Base-by-base conservation (phyloP, 2,329 filamentous ascomycete genomes). In the Cytospora mali region DNA sequence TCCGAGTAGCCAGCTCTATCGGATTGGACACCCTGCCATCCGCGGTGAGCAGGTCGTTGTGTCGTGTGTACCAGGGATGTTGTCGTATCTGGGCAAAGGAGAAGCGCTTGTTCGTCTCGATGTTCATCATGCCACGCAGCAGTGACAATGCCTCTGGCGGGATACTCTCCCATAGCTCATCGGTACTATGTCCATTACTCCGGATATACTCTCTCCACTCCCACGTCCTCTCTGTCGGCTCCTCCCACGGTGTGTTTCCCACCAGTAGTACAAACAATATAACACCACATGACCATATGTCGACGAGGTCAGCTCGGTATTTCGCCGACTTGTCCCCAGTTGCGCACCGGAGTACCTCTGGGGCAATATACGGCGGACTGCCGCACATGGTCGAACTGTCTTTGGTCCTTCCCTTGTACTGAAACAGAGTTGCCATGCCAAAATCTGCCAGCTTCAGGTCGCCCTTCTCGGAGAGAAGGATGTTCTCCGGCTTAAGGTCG, bases 231-330 rank as follows among this genome's bases (percentile, higher is more conserved):
- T 84, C 79, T 3, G 93, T 94, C 0, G 95, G 95, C 72, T 95
- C 91, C 71, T 98, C 95, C 95, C 95, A 99, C 0, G 95, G 95
- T 2, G 95, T 99, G 73, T 99, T 99, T 11, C 95, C 95, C 1
- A 96, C 93, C 4, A 99, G 80, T 4, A 99, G 80, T 39, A 98
- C 95, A 72, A 99, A 99, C 4, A 99, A 81, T n/a, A 99, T 96
- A 58, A 99, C 93, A 35, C 95, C 95, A 70, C 93, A 97, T 18
- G 93, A 97, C 96, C 96, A 99, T 62, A 99, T 89, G 72, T 99
- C 95, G 42, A 92, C 91, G 49, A 92, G 77, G 66, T 97, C 92
- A 9, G 93, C 88, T 31, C 84, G 82, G 72, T 94, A 94, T 61
- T 89, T 87, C 54, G 73, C 70, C 28, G 82, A 79, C 72, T 80